These are phyloP conservation scores for Trichosporon ovoides DNA, from an alignment of 1,284 basidiomycete genomes.

Conservation along the genomic window DNA sequence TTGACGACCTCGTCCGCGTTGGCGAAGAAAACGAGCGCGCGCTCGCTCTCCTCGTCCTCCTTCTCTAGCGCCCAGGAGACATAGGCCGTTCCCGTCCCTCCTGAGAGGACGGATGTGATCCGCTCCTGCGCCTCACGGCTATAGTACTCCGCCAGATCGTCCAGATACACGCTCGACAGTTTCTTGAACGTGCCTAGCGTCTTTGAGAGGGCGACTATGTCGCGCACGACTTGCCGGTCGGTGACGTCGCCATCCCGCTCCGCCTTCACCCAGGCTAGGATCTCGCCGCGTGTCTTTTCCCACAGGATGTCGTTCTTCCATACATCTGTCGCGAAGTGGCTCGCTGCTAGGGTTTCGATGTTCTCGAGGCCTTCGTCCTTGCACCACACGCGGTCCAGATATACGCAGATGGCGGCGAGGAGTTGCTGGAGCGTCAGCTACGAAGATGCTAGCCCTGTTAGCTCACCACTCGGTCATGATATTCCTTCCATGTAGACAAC, in stretches of 20 bases:
- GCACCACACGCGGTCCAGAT: constrained; percentile 44
- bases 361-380: constrained; percentile 26
- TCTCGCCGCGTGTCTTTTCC: constrained; percentile 52
- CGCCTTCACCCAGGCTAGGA: constrained; percentile 56
- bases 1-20: constrained; percentile 22
- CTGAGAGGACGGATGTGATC: constrained; percentile 21
- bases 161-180: constrained; percentile 28
- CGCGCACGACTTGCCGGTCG: background rate
- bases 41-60: constrained; percentile 29
- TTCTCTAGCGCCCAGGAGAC: constrained; percentile 34
- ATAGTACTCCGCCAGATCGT: constrained; percentile 25
- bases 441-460: background rate
- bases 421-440: constrained; percentile 26
- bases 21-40: constrained; percentile 23
- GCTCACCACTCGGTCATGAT: constrained; percentile 29
- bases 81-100: constrained; percentile 25
- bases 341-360: constrained; percentile 46
- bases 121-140: constrained; percentile 11
- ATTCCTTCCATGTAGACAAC: constrained; percentile 27
- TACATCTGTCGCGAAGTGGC: constrained; percentile 54
- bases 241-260: constrained; percentile 51
- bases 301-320: constrained; percentile 55
- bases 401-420: constrained; percentile 41
- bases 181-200: constrained; percentile 22
- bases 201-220: constrained; percentile 22